These are phyloP conservation scores for Entomophthora muscae DNA, from an alignment of 371 early-diverging fungal genomes.

Conservation along the genomic window DNA sequence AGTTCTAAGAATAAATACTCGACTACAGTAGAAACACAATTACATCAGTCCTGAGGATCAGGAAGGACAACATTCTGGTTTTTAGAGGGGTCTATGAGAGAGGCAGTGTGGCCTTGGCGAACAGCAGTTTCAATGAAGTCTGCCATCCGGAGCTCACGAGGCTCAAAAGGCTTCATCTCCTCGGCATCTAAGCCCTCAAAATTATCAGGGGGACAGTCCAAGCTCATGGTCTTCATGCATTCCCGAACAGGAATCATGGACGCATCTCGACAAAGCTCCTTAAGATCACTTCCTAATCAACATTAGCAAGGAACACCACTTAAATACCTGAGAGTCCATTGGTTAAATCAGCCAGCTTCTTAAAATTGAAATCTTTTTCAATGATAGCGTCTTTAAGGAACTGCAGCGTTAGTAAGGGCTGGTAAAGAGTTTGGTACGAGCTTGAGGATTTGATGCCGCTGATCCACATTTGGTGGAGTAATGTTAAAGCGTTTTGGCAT, in stretches of 20 bases:
- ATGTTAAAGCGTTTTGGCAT: slow-evolving; percentile 95
- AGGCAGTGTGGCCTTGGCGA: slow-evolving; percentile 3
- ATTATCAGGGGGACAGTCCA: neutral
- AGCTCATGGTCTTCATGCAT: slow-evolving; percentile 30
- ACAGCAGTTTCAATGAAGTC: slow-evolving; percentile 1
- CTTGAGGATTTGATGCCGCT: slow-evolving; percentile 75
- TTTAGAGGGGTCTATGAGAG: too few relatives aligned
- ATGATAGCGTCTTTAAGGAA: slow-evolving; percentile 50
- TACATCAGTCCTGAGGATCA: too few relatives aligned
- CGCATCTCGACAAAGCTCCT: slow-evolving; percentile 90
- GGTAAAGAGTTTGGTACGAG: slow-evolving; percentile 27
- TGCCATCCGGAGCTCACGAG: neutral
- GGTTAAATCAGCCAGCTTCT: slow-evolving; percentile 53
- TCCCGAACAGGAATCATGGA: slow-evolving; percentile 91
- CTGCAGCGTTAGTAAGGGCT: slow-evolving; percentile 15
- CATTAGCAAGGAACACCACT: neutral
- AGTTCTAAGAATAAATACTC: too few relatives aligned
- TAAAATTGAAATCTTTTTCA: slow-evolving; percentile 48
- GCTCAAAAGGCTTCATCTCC: neutral
- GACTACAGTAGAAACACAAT: too few relatives aligned
- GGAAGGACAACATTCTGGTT: too few relatives aligned
- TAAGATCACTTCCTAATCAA: slow-evolving; percentile 61
- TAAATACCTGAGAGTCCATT: slow-evolving; percentile 65
- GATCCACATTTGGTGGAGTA: slow-evolving; percentile 68
- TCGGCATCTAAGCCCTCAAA: neutral